Evolutionary conservation across 331 rosid genomes (phyloP).

Genomic region (Pyrus hybrid): DNA sequence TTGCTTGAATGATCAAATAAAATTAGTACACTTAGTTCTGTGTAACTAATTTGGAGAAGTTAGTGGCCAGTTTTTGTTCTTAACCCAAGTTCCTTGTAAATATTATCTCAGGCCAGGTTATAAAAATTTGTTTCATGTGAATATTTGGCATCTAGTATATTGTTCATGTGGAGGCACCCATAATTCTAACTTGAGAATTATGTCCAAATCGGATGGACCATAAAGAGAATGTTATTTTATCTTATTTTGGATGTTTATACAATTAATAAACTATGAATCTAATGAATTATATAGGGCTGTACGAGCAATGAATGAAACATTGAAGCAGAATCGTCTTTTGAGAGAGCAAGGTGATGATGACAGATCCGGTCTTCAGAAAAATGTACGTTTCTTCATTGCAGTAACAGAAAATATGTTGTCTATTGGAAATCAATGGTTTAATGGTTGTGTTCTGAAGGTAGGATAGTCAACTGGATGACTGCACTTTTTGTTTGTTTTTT

Average conservation of each 20-base stretch:
- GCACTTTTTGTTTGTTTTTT: background rate
- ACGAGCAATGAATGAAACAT: constrained; percentile 91
- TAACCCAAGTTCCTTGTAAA: background rate
- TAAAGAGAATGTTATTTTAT: constrained; percentile 4
- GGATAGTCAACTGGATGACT: background rate
- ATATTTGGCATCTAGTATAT: background rate
- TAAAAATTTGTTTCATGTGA: no score
- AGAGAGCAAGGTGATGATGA: constrained; percentile 62
- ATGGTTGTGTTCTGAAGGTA: background rate
- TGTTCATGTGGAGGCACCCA: background rate
- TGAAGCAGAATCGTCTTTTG: constrained; percentile 87
- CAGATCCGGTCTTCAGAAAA: constrained; percentile 49
- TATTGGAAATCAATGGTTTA: background rate
- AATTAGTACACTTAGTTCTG: background rate
- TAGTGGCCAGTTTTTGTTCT: background rate
- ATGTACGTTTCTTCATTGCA: constrained; percentile 51
- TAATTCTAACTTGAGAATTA: background rate
- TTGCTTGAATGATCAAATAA: background rate
- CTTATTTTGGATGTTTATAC: constrained; percentile 4
- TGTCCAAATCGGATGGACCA: background rate
- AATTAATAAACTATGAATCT: constrained; percentile 18
- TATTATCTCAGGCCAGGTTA: background rate
- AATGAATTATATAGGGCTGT: constrained; percentile 65
- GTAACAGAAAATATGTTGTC: constrained; percentile 4
- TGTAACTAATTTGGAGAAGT: background rate